Conservation (phyloP, 306 rosid species). For the Sicyos baderoa region DNA sequence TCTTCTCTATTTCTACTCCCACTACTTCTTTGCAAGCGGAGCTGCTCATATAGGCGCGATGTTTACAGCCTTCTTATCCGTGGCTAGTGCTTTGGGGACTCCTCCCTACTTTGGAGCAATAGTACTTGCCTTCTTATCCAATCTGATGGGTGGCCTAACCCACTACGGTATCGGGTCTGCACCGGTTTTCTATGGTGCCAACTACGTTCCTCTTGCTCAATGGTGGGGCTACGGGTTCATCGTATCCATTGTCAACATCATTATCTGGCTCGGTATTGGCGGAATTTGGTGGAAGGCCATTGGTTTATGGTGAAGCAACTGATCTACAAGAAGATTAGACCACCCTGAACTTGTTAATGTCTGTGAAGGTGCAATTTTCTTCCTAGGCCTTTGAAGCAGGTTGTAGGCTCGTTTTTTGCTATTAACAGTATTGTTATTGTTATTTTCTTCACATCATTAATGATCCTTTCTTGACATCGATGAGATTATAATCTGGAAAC, state of each 20-base stretch:
- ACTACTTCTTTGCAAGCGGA: slow-evolving; percentile 98
- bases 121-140: slow-evolving; percentile 87
- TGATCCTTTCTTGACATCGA: slow-evolving; percentile 35
- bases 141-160: slow-evolving; percentile 96
- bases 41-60: slow-evolving; percentile 99
- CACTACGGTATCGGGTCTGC: slow-evolving; percentile 99
- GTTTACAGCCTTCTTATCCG: slow-evolving; percentile 97
- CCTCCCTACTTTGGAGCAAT: slow-evolving; percentile 86
- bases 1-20: slow-evolving; percentile 92
- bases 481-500: slow-evolving; percentile 20
- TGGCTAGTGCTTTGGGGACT: slow-evolving; percentile 95
- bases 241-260: slow-evolving; percentile 62
- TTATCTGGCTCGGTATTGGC: slow-evolving; percentile 92
- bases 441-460: slow-evolving; percentile 34
- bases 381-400: slow-evolving; percentile 35
- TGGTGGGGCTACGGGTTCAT: slow-evolving; percentile 99
- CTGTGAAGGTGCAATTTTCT: slow-evolving; percentile 19
- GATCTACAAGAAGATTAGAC: slow-evolving; percentile 12
- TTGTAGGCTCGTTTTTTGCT: slow-evolving; percentile 27
- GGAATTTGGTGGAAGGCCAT: slow-evolving; percentile 90
- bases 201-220: slow-evolving; percentile 81
- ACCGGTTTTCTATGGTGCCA: slow-evolving; percentile 90
- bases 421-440: background rate
- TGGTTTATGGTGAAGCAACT: slow-evolving; percentile 66
- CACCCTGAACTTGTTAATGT: background rate